Evolutionary conservation across 2,329 filamentous ascomycete genomes (phyloP).

Genomic region (Mollisiaceae sp.): DNA sequence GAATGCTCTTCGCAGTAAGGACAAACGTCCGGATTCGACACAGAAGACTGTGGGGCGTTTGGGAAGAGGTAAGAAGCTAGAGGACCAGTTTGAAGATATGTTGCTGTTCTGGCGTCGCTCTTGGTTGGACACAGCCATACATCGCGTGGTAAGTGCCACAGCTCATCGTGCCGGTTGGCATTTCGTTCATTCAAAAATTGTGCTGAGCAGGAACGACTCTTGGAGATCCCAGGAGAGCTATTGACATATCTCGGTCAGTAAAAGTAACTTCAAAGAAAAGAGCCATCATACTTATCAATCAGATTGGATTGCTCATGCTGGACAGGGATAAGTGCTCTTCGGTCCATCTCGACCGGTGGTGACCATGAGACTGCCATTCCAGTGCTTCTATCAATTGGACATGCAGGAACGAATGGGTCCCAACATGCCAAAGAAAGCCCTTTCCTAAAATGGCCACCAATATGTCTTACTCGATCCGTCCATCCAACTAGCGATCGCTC

Average conservation of each 20-base stretch:
- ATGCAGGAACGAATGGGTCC: slow-evolving; percentile 7
- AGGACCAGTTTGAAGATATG: slow-evolving; percentile 6
- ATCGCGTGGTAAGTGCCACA: slow-evolving; percentile 11
- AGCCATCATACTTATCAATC: not conserved
- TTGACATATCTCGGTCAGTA: not conserved
- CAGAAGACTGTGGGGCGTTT: not conserved
- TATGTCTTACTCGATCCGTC: slow-evolving; percentile 12
- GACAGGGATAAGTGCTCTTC: not conserved
- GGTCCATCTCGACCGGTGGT: not conserved
- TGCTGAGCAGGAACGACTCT: not conserved
- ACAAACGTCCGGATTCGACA: not conserved
- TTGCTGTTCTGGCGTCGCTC: not conserved
- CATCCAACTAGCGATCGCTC: not conserved
- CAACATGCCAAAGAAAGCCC: slow-evolving; percentile 8
- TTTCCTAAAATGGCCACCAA: slow-evolving; percentile 8
- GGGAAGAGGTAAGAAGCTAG: slow-evolving; percentile 6
- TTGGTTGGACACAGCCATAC: slow-evolving; percentile 11
- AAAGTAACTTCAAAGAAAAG: not conserved
- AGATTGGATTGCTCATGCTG: not conserved
- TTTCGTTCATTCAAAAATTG: not conserved
- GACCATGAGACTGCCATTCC: not conserved
- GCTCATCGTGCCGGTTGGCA: not conserved
- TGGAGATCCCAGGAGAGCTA: not conserved
- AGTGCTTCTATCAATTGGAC: slow-evolving; percentile 7
- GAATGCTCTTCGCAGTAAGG: slow-evolving; percentile 4